Evolutionary conservation across 768 basidiomycete genomes (phyloP), one percentile per base, ranked within the genome.

Genomic region (Mycena latifolia): DNA sequence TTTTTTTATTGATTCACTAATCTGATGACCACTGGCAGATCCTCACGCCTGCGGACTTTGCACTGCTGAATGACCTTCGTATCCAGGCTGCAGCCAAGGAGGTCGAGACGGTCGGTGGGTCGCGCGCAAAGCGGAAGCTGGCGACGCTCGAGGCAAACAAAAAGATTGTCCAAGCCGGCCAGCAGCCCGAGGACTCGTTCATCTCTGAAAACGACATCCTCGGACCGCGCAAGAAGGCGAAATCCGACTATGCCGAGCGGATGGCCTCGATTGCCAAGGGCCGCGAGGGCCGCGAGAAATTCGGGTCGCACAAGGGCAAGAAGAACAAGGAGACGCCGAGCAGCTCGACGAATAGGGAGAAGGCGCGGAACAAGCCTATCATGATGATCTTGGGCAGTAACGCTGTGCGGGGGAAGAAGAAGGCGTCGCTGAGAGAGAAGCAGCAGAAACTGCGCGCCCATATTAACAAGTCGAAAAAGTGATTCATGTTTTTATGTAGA

Each of bases 21-120:
- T 45, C 53, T 63, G 50, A 50, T n/a, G n/a, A n/a, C 28, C 12
- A n/a, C 45, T 15, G 37, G 25, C 70, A 98, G 95, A 99, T 99
- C 72, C 87, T 99, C 46, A 99, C 98, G 0, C 98, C 98, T 0
- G 96, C 96, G 31, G 98, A 99, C 77, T 99, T 98, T 75, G 93
- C 93, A 0, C 78, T 98, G 55, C 84, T 99, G 56, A 93, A 94
- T 73, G 94, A 98, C 71, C 88, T 99, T 22, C 90, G 92, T 2
- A 85, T 94, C 54, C 85, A 94, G 78, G 93, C 91, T 0, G 93
- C 93, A 20, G 80, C 85, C 18, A 85, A 88, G 62, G 89, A 88
- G 0, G 89, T 92, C 8, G 89, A 94, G 73, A 78, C 77, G 25
- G 89, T 89, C 2, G 91, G 90, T 6, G 91, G 94, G 1, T 81